Evolutionary conservation across 805 yeast genomes (phyloP), one percentile per base, ranked within the genome.

Genomic region (Sugiyamaella chiloensis): DNA sequence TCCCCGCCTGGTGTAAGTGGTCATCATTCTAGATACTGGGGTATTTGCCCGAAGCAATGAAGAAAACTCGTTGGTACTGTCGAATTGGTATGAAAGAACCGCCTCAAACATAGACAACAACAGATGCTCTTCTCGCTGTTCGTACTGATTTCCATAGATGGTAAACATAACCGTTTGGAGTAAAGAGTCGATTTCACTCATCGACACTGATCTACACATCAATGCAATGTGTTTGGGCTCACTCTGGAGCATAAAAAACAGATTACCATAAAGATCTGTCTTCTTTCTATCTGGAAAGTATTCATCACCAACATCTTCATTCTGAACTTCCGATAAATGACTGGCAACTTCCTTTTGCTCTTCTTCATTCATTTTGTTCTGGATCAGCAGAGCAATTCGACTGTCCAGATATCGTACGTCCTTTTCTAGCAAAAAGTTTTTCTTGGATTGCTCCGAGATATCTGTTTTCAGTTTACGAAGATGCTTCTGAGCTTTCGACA

Each of bases 111-210:
- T 61, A n/a, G 65, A 54, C 35, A 68, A 55, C 45, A 66, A 46
- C 39, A 67, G 50, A 41, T 64, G 68, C 58, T 68, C 72, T 53
- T 68, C 72, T 23, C 71, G 62, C 49, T 64, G 65, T 47, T 67
- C 71, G 52, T 67, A 66, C 52, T 68, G 72, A 50, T 68, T 68
- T n/a, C 72, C 72, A 48, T 61, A 69, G 37, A 68, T 60, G 8
- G 66, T 64, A 53, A 67, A 68, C 70, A 68, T 68, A 51, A 68
- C 68, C 4, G 69, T 67, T 40, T 66, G 70, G 7, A 68, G 58
- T 42, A 68, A 57, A 4, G 63, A 62, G 46, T 68, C 72, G 39
- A 68, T 65, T 42, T 68, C 71, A 5, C 61, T 55, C 61, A 67
- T 57, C 5, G 64, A 53, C 4, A 67, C 64, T 23, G 53, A 44